Conservation (phyloP, 1,284 basidiomycete species). For the Cryptococcus hybrid region DNA sequence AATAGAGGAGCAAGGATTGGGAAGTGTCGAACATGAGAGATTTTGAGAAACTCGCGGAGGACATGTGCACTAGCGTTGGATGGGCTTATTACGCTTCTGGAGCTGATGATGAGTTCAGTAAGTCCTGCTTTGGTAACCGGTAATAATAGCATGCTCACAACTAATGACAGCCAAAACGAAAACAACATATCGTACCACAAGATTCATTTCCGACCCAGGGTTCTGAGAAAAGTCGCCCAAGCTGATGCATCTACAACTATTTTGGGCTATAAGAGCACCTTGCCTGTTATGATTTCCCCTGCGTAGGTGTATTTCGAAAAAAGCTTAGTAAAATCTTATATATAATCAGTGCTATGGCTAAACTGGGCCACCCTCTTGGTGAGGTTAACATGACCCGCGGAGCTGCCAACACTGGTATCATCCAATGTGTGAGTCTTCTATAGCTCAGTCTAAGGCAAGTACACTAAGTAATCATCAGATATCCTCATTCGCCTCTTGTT, state of each 20-base stretch:
- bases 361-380: conserved; percentile 82
- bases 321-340: conserved; percentile 28
- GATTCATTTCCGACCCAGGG: conserved; percentile 77
- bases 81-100: conserved; percentile 79
- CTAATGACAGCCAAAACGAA: conserved; percentile 52
- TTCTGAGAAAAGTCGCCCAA: conserved; percentile 66
- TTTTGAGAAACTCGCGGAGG: conserved; percentile 53
- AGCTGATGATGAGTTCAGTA: conserved; percentile 76
- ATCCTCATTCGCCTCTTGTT: conserved; percentile 80
- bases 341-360: conserved; percentile 65
- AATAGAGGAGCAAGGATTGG: conserved; percentile 41
- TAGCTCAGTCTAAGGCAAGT: too few relatives aligned
- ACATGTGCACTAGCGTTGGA: conserved; percentile 68
- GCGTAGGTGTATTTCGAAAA: neutral
- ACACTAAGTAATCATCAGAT: conserved; percentile 45
- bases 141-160: neutral
- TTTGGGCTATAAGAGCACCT: conserved; percentile 67
- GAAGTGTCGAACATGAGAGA: conserved; percentile 42
- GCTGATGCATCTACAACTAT: conserved; percentile 75
- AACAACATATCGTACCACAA: conserved; percentile 72
- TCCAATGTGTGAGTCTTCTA: conserved; percentile 65
- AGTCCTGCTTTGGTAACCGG: conserved; percentile 29
- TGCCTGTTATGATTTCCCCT: conserved; percentile 81
- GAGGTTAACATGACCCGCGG: conserved; percentile 81
- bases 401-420: conserved; percentile 66